phyloP scores from a whole-genome alignment of 2,329 filamentous ascomycete species.

The Harringtonia aguacate region DNA sequence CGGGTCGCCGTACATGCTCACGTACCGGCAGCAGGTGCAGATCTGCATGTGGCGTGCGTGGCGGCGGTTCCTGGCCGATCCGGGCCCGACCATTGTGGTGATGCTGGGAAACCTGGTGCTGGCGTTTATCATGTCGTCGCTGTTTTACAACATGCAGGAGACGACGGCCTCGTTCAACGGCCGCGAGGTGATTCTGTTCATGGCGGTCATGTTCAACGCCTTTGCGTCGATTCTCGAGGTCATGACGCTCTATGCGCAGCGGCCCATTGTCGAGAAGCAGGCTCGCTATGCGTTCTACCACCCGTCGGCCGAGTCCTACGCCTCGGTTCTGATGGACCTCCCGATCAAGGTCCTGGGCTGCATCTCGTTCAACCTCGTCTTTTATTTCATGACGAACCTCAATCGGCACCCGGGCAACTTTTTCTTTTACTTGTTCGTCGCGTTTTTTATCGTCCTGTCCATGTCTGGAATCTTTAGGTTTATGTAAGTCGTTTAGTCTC shows the following conservation, averaged over 20 bases:
- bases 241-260: constrained; percentile 73
- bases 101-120: constrained; percentile 61
- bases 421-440: constrained; percentile 75
- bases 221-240: constrained; percentile 76
- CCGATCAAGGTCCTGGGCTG: constrained; percentile 70
- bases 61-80: constrained; percentile 64
- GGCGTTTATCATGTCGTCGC: constrained; percentile 65
- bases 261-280: constrained; percentile 86
- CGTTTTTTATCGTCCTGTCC: constrained; percentile 58
- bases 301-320: constrained; percentile 72
- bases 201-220: constrained; percentile 75
- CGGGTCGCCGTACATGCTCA: constrained; percentile 75
- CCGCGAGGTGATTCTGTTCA: constrained; percentile 72
- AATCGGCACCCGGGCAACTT: constrained; percentile 62
- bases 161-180: constrained; percentile 47
- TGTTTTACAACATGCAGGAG: constrained; percentile 65
- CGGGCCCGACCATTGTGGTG: constrained; percentile 58
- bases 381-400: constrained; percentile 84
- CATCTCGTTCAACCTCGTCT: constrained; percentile 63
- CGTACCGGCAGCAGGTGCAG: constrained; percentile 60
- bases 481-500: too few relatives aligned
- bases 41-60: constrained; percentile 77
- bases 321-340: constrained; percentile 76
- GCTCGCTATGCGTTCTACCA: constrained; percentile 78
- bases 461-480: constrained; percentile 83